These are phyloP conservation scores for Borovskyia barvae DNA, from an alignment of 208 protist species.

Conservation along the genomic window DNA sequence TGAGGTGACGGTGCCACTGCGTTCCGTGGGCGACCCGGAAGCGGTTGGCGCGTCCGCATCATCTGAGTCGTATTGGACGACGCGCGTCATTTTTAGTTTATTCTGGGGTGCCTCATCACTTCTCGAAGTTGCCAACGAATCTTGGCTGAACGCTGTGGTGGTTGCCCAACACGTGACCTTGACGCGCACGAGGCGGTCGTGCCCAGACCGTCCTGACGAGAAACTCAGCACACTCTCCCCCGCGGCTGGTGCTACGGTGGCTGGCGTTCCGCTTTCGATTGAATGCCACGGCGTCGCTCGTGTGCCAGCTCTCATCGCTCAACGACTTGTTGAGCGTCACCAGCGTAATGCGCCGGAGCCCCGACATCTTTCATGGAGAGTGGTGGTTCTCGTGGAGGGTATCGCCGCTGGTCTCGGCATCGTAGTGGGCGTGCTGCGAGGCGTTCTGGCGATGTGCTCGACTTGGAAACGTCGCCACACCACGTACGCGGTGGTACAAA, in stretches of 20 bases:
- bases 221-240: not conserved
- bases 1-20: slow-evolving; percentile 17
- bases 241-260: not conserved
- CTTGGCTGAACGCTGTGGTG: slow-evolving; percentile 16
- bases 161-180: slow-evolving; percentile 11
- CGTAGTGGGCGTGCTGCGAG: slow-evolving; percentile 4
- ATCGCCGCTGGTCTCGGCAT: slow-evolving; percentile 5
- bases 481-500: slow-evolving; percentile 8
- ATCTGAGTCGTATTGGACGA: slow-evolving; percentile 9
- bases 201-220: not conserved
- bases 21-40: not conserved
- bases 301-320: not conserved
- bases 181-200: not conserved
- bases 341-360: not conserved
- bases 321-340: not conserved
- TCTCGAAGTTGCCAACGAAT: slow-evolving; percentile 12
- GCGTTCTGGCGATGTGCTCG: not conserved
- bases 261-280: not conserved
- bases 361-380: not conserved
- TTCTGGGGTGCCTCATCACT: slow-evolving; percentile 12
- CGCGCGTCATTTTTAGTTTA: slow-evolving; percentile 8
- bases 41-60: not conserved
- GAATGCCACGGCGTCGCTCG: slow-evolving; percentile 6
- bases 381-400: slow-evolving; percentile 2
- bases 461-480: not conserved